Evolutionary conservation across 1,284 basidiomycete genomes (phyloP).

Genomic region (Tremellales sp.): DNA sequence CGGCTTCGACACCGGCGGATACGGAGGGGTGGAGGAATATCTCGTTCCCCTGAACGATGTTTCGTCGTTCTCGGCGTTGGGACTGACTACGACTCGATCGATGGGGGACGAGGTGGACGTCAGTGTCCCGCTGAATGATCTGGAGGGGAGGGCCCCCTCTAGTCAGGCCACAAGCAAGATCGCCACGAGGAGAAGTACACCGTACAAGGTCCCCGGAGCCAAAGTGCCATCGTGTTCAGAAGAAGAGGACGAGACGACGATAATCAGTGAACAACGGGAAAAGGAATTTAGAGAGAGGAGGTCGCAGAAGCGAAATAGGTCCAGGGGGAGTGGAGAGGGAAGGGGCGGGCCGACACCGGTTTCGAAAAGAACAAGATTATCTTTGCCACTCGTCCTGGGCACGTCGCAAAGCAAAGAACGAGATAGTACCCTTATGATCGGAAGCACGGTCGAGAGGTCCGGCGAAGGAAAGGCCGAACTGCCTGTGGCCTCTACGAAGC

Average conservation of each 20-base stretch:
- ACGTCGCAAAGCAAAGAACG: too few species aligned
- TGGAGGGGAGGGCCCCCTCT: neutral
- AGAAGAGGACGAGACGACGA: neutral
- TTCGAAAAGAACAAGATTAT: too few species aligned
- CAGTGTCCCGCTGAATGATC: too few species aligned
- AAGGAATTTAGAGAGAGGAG: neutral
- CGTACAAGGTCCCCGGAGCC: constrained; percentile 1
- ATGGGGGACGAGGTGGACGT: neutral
- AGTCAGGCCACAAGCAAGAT: constrained; percentile 10
- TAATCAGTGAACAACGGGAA: neutral
- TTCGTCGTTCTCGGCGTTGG: neutral
- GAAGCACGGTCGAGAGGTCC: too few species aligned
- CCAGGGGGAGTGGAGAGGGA: too few species aligned
- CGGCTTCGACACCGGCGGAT: neutral
- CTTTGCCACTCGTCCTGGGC: too few species aligned
- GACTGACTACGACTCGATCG: neutral
- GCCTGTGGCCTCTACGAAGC: too few species aligned
- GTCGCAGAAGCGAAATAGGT: neutral
- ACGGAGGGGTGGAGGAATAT: constrained; percentile 9
- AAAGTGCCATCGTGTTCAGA: neutral
- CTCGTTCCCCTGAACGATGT: constrained; percentile 18
- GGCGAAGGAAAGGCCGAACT: too few species aligned
- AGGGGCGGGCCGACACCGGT: too few species aligned
- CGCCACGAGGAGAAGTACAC: constrained; percentile 11
- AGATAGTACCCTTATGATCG: too few species aligned